Evolutionary conservation across 495 filamentous ascomycete species (phyloP), one percentile per base, ranked within the genome.

Genomic region (Penicillium coffeae): DNA sequence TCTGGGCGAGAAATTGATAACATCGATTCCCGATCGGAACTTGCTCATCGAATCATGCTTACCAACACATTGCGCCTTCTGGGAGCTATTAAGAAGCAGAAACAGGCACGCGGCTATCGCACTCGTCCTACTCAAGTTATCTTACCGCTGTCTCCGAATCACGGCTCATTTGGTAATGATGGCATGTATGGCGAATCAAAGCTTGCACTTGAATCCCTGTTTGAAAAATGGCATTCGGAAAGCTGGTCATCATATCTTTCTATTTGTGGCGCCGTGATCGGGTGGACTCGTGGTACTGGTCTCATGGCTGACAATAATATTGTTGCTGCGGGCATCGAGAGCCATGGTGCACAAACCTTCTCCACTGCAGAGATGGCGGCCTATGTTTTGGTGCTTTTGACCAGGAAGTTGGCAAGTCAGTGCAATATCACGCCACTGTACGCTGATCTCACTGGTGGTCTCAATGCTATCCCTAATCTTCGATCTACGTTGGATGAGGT

Each of bases 351-450:
- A 13, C 88, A 93, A 52, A 99, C 93, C 3, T 99, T 99, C 74
- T 96, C 92, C 14, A 93, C 97, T 72, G 89, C 93, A 58, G 93
- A 99, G 70, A 99, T 99, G 93, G 93, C 93, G 2, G 96, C 97
- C 79, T 97, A 97, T 68, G 72, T 99, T 45, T 83, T 99, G 30
- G 92, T 92, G 45, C 82, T 99, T 38, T 96, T 99, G 93, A 82
- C 92, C 3, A 89, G 92, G 8, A 80, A 84, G 18, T 88, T 98
- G 51, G 91, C 95, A 56, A 90, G 97, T 60, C 81, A 97, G 22
- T 97, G 94, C 75, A 94, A 99, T 70, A 75, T 81, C 21, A 90
- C 97, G 63, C 93, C 93, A 3, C 89, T 99, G 47, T 96, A 87
- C 67, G 93, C 94, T 42, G 93, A 99, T 71, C 78, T 99, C 27